Conservation (phyloP, 1,284 basidiomycete genomes). For the Marasmius oreades region DNA sequence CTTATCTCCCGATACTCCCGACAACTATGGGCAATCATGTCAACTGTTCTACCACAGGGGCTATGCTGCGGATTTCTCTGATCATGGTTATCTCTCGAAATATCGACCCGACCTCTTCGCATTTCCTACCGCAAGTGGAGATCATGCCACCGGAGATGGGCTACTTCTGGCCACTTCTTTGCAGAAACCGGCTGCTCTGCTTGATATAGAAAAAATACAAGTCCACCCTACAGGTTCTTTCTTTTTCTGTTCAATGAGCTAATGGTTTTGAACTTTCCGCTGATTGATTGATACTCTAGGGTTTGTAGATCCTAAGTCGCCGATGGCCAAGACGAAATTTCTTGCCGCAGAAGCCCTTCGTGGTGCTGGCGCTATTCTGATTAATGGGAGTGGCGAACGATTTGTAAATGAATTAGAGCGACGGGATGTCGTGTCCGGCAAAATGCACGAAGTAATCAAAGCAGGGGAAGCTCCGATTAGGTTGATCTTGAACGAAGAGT, state of each 20-base stretch:
- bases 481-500: conserved; percentile 72
- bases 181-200: conserved; percentile 65
- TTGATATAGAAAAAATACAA: conserved; percentile 88
- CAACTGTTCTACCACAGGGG: conserved; percentile 39
- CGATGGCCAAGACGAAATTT: conserved; percentile 77
- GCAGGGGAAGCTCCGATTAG: conserved; percentile 78
- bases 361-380: conserved; percentile 80
- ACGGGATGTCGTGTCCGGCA: conserved; percentile 77
- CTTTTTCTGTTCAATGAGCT: not conserved
- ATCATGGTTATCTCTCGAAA: conserved; percentile 66
- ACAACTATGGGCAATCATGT: not conserved
- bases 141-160: conserved; percentile 83
- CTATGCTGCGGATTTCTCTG: conserved; percentile 82
- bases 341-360: conserved; percentile 85
- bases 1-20: not conserved
- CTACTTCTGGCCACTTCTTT: conserved; percentile 66
- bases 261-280: not conserved
- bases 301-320: conserved; percentile 84
- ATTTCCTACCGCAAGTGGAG: conserved; percentile 81
- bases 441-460: conserved; percentile 58
- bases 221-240: conserved; percentile 65
- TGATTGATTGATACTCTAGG: conserved; percentile 31
- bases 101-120: conserved; percentile 77
- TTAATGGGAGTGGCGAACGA: conserved; percentile 76
- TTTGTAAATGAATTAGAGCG: conserved; percentile 87